phyloP scores from a whole-genome alignment of 2,329 filamentous ascomycete species.

The Diaporthe longicolla region DNA sequence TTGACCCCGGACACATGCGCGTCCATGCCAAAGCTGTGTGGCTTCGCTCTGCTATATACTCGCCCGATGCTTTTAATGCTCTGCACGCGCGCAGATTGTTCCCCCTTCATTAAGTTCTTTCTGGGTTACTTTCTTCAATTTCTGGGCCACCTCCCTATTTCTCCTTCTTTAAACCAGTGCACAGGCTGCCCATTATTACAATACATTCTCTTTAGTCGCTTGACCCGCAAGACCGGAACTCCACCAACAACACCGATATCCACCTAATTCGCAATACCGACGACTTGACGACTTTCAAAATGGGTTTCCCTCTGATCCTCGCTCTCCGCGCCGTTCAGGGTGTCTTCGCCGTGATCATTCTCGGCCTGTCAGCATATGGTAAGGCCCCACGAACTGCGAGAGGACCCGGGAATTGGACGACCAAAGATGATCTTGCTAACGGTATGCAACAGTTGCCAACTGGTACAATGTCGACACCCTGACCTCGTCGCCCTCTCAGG shows the following conservation, averaged over 20 bases:
- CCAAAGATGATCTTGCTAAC: slow-evolving; percentile 35
- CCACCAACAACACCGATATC: slow-evolving; percentile 42
- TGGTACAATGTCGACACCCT: slow-evolving; percentile 72
- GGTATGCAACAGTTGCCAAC: slow-evolving; percentile 64
- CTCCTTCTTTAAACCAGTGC: slow-evolving; percentile 47
- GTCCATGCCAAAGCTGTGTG: slow-evolving; percentile 23
- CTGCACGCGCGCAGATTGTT: slow-evolving; percentile 32
- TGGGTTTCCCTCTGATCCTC: slow-evolving; percentile 58
- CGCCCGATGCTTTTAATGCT: slow-evolving; percentile 27
- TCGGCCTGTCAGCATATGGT: slow-evolving; percentile 66
- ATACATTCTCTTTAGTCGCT: slow-evolving; percentile 44
- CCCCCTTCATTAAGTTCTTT: slow-evolving; percentile 37
- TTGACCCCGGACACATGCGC: slow-evolving; percentile 40
- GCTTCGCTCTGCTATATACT: slow-evolving; percentile 34
- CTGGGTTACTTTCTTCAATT: slow-evolving; percentile 42
- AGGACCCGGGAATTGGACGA: neutral
- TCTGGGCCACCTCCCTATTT: slow-evolving; percentile 42
- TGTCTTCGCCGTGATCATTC: slow-evolving; percentile 60
- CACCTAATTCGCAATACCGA: slow-evolving; percentile 29
- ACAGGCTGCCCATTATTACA: slow-evolving; percentile 46
- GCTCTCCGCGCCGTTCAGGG: slow-evolving; percentile 62
- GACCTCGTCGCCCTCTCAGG: slow-evolving; percentile 66
- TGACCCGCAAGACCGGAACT: slow-evolving; percentile 40
- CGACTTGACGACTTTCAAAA: slow-evolving; percentile 49
- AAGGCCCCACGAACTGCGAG: slow-evolving; percentile 46